Evolutionary conservation across 352 stramenopile species (phyloP).

Genomic region (Thalassiosira hispida): DNA sequence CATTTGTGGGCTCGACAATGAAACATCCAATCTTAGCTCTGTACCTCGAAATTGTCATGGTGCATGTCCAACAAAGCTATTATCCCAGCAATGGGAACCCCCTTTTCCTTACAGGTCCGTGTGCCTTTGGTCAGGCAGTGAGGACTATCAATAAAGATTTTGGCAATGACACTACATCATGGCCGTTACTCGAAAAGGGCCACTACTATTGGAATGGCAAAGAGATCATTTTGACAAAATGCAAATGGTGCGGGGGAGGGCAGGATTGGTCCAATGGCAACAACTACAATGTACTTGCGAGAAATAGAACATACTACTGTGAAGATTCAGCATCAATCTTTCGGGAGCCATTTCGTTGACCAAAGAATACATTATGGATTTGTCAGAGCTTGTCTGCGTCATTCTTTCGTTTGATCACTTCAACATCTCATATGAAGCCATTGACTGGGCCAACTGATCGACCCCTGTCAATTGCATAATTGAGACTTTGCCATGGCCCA

Average conservation of each 20-base stretch:
- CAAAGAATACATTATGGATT: too few species aligned
- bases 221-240: constrained; percentile 36
- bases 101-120: constrained; percentile 20
- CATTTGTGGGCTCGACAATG: neutral
- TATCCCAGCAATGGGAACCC: neutral
- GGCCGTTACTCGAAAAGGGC: neutral
- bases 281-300: constrained; percentile 28
- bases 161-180: neutral
- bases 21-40: neutral
- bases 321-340: neutral
- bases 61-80: neutral
- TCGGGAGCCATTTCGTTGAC: too few species aligned
- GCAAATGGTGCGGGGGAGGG: constrained; percentile 20
- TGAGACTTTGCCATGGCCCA: too few species aligned
- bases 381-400: too few species aligned
- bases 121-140: constrained; percentile 11
- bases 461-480: too few species aligned
- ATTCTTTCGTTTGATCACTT: too few species aligned
- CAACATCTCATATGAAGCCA: too few species aligned
- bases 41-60: constrained; percentile 12
- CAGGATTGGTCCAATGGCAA: constrained; percentile 38
- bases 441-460: too few species aligned
- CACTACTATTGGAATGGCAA: neutral
- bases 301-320: constrained; percentile 35
- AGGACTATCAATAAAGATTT: neutral